A percentile compares a stretch with the other conserved stretches of the same genome.
Conservation (phyloP, 73 alveolate species). For the Paramecium pentaurelia region DNA sequence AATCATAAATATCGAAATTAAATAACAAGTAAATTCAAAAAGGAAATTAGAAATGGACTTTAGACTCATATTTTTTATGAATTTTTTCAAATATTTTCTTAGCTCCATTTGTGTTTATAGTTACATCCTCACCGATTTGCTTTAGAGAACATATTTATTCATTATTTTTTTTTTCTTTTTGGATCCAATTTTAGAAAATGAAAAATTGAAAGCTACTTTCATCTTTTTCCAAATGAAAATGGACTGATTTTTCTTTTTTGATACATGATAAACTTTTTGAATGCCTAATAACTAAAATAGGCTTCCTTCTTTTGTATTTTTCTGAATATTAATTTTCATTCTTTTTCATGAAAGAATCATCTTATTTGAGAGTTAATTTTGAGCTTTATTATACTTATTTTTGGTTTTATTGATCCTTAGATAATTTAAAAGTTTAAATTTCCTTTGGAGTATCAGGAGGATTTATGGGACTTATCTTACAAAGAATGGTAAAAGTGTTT, state of each 20-base stretch:
- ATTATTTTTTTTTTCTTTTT: neutral
- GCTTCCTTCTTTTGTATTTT: neutral
- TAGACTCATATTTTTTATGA: neutral
- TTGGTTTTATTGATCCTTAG: neutral
- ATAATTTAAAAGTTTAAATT: neutral
- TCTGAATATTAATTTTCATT: neutral
- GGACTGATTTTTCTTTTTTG: neutral
- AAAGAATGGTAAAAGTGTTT: neutral
- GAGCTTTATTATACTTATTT: neutral
- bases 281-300: neutral
- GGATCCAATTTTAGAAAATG: neutral
- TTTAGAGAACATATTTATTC: neutral
- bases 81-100: neutral
- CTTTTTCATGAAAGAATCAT: neutral
- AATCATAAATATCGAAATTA: neutral
- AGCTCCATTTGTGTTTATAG: neutral
- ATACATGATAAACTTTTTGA: neutral
- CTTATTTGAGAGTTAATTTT: neutral
- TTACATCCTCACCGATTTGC: neutral
- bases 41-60: neutral
- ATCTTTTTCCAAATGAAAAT: neutral
- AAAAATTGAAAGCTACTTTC: neutral
- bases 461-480: neutral
- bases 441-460: neutral
- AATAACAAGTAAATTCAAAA: neutral